Evolutionary conservation across 306 rosid species (phyloP).

Genomic region (Begonia peltatifolia): DNA sequence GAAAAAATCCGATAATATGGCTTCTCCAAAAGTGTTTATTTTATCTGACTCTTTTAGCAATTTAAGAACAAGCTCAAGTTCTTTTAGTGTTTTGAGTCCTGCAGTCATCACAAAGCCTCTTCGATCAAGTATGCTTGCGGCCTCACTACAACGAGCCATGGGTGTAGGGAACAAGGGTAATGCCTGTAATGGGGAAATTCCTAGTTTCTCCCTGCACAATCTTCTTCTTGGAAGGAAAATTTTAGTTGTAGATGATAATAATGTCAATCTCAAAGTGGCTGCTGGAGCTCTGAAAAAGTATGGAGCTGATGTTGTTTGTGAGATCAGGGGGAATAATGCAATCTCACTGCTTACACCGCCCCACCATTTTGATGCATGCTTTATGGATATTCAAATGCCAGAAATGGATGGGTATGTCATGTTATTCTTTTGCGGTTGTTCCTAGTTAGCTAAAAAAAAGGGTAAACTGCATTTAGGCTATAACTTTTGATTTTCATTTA

Average conservation of each 20-base stretch:
- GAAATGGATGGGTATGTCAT: slow-evolving; percentile 86
- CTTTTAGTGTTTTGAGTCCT: slow-evolving; percentile 20
- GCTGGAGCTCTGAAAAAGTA: slow-evolving; percentile 82
- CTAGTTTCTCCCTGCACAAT: slow-evolving; percentile 48
- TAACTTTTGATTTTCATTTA: too few species aligned
- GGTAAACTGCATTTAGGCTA: too few species aligned
- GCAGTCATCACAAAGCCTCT: slow-evolving; percentile 62
- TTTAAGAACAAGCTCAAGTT: slow-evolving; percentile 14
- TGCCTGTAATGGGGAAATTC: slow-evolving; percentile 58
- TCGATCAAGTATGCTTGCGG: slow-evolving; percentile 90
- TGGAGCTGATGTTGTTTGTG: slow-evolving; percentile 87
- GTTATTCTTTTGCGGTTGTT: too few species aligned
- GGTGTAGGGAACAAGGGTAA: slow-evolving; percentile 53
- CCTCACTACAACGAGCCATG: slow-evolving; percentile 67
- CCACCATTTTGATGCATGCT: slow-evolving; percentile 80
- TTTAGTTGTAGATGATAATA: slow-evolving; percentile 78
- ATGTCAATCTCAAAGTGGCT: slow-evolving; percentile 78
- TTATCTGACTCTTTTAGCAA: slow-evolving; percentile 49
- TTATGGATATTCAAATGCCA: slow-evolving; percentile 99
- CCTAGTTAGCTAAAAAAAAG: too few species aligned
- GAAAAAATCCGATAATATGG: slow-evolving; percentile 17
- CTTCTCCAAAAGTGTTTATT: slow-evolving; percentile 60
- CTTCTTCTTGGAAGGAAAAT: slow-evolving; percentile 74
- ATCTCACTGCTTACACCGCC: slow-evolving; percentile 63
- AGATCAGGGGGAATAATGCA: slow-evolving; percentile 59